Base-by-base conservation (phyloP, 129 eudicot genomes). In the Ambrosia artemisiifolia region DNA sequence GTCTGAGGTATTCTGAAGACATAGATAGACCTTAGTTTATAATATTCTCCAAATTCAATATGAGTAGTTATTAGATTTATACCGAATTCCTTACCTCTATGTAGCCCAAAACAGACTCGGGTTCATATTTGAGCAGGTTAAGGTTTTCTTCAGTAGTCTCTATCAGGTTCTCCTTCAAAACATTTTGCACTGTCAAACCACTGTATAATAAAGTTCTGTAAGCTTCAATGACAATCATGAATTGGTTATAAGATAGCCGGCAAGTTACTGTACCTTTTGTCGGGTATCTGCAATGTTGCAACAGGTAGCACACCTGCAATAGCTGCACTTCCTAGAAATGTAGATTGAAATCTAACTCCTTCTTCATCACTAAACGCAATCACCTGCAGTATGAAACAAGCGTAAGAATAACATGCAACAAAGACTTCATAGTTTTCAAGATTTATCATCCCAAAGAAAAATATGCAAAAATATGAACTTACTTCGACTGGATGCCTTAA, bases 341-440 rank as follows among this genome's bases (percentile, higher is more conserved):
- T 90, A 20, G 99, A 85, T 59, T 94, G 99, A 55, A 94, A 94
- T 72, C 97, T 79, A 61, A 90, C 95, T 79, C 99, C 99, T 84
- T 94, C 99, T 76, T 94, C 99, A 44, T 94, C 99, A 69, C 99
- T 87, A 70, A 94, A 94, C 19, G 99, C 99, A 78, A 94, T 88
- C 61, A 94, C 88, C 99, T 94, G 80, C 38, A 62, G 47, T 13
- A 19, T 69, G 10, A 1, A 24, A 63, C 19, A 71, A 56, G 70
- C 38, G 48, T 64, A 72, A 20, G 77, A 38, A 70, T 69, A 30
- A 65, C 14, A 17, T 57, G 36, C 62, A 81, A 54, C 43, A 47
- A 70, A 30, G 33, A 35, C 17, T 38, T 65, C 43, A 11, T 14
- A 2, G 7, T 72, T 55, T 46, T 13, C 66, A 49, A 67, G 77